Percentiles rank a stretch among this genome's conserved stretches.
Conservation (phyloP, 768 basidiomycete genomes). For the Rhodocollybia butyracea region DNA sequence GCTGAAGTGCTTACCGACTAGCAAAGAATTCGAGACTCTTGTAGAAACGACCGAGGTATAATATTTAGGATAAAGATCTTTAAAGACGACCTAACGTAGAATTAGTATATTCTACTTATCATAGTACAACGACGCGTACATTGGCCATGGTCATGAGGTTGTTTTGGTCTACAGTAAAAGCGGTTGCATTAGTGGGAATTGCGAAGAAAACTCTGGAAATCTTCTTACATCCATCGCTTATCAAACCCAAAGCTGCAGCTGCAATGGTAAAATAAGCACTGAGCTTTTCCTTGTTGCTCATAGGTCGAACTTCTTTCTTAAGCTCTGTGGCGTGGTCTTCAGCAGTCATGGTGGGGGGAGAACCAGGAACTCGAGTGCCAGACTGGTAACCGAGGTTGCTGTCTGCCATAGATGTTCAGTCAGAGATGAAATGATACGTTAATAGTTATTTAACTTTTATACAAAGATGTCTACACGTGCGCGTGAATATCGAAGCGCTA, state of each 20-base stretch:
- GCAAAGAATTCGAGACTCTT: slow-evolving; percentile 65
- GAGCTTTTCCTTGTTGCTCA: slow-evolving; percentile 37
- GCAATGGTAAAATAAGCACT: slow-evolving; percentile 64
- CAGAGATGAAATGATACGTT: too few species aligned
- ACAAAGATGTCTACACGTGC: too few species aligned
- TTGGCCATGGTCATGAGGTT: slow-evolving; percentile 71
- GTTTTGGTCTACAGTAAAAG: slow-evolving; percentile 53
- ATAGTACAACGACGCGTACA: slow-evolving; percentile 26
- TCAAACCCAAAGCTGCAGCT: slow-evolving; percentile 62
- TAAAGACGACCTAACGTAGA: slow-evolving; percentile 56
- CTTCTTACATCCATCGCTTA: slow-evolving; percentile 61
- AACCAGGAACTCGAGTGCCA: neutral
- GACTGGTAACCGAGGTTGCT: neutral
- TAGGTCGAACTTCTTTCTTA: slow-evolving; percentile 17
- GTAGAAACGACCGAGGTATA: slow-evolving; percentile 65
- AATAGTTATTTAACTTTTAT: too few species aligned
- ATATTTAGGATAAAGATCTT: slow-evolving; percentile 54
- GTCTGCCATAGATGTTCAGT: neutral
- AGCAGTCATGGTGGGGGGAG: neutral
- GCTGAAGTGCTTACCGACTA: slow-evolving; percentile 57
- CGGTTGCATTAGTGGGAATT: slow-evolving; percentile 1
- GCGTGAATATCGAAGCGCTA: too few species aligned
- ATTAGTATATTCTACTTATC: slow-evolving; percentile 3
- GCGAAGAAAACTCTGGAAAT: neutral
- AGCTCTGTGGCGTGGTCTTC: slow-evolving; percentile 19